Percentiles rank a stretch among this genome's conserved stretches.
phyloP scores from a whole-genome alignment of 129 eudicot species.

The Apium graveolens region DNA sequence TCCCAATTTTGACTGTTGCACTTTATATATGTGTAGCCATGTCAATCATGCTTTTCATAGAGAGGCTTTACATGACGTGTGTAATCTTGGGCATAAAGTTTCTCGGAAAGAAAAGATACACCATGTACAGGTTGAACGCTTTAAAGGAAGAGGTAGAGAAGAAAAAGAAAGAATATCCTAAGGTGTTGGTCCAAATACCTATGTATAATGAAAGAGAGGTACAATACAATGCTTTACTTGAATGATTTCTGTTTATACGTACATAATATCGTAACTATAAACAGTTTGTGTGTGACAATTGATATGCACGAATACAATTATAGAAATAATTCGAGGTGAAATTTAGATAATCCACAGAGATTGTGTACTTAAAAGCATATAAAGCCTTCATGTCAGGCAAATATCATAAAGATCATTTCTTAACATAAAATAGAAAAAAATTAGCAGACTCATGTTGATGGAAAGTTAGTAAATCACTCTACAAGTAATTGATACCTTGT shows the following conservation, averaged over 20 bases:
- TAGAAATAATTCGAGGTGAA: background rate
- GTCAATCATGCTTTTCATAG: slow-evolving; percentile 72
- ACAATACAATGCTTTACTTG: background rate
- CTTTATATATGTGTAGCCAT: slow-evolving; percentile 49
- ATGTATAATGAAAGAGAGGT: slow-evolving; percentile 94
- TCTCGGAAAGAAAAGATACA: slow-evolving; percentile 56
- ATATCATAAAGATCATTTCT: background rate
- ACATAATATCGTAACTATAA: background rate
- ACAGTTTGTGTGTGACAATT: background rate
- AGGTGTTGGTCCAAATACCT: slow-evolving; percentile 71
- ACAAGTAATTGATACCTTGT: too few relatives aligned
- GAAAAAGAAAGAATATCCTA: slow-evolving; percentile 44
- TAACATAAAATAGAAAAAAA: background rate
- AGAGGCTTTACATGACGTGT: slow-evolving; percentile 66
- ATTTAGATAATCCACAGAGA: background rate
- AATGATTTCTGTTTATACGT: background rate
- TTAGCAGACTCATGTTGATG: background rate
- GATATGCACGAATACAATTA: background rate
- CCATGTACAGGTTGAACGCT: slow-evolving; percentile 54
- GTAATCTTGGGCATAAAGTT: slow-evolving; percentile 49
- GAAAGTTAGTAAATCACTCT: background rate
- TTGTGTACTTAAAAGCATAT: background rate
- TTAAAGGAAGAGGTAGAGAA: slow-evolving; percentile 58
- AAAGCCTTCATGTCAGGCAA: background rate
- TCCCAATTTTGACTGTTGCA: slow-evolving; percentile 47